A percentile compares a stretch with the other conserved stretches of the same genome.
These are phyloP conservation scores for Dipteronia dyeriana DNA, from an alignment of 345 rosid species.

Conservation along the genomic window DNA sequence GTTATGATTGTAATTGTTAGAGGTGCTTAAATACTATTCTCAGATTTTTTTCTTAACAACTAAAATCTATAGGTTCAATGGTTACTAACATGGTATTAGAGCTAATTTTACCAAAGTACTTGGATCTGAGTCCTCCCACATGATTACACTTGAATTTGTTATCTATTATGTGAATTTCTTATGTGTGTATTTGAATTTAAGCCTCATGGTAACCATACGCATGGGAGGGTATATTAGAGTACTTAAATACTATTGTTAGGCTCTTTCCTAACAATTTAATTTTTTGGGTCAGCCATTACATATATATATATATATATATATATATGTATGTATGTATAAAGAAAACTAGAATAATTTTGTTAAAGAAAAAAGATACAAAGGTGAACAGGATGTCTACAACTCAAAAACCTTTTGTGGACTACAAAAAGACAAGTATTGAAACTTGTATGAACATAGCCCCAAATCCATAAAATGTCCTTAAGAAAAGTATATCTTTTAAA, in stretches of 20 bases:
- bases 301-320: too few species aligned
- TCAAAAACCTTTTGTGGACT: too few species aligned
- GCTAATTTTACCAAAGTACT: not conserved
- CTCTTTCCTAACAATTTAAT: not conserved
- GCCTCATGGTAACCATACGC: not conserved
- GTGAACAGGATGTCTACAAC: too few species aligned
- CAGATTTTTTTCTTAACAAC: not conserved
- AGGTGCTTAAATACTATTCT: not conserved
- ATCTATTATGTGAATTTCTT: too few species aligned
- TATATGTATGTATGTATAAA: too few species aligned
- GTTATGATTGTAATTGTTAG: not conserved
- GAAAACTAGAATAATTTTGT: too few species aligned
- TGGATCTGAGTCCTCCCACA: not conserved
- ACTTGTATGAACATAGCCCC: too few species aligned
- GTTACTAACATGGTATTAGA: not conserved
- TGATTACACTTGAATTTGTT: not conserved
- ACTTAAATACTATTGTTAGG: not conserved
- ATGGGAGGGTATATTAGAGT: not conserved
- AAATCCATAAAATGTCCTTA: too few species aligned
- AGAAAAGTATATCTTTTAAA: too few species aligned
- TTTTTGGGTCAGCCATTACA: not conserved
- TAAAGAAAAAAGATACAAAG: too few species aligned
- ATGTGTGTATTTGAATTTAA: not conserved
- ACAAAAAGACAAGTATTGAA: too few species aligned
- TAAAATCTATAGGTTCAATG: too few species aligned